These are phyloP conservation scores for Glaciozyma antarctica DNA, from an alignment of 768 basidiomycete species.

Conservation along the genomic window DNA sequence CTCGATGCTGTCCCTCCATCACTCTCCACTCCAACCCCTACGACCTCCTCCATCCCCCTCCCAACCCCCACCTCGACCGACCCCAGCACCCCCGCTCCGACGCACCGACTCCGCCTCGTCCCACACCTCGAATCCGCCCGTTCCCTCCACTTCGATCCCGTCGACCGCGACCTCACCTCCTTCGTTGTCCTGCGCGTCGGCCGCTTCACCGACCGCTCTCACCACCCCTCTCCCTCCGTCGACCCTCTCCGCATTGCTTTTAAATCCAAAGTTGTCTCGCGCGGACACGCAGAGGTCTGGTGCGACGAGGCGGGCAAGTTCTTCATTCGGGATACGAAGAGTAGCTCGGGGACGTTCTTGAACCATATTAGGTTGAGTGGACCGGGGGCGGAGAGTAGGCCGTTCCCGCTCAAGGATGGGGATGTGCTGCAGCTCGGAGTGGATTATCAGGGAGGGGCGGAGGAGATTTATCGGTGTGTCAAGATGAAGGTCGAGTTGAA, in stretches of 20 bases:
- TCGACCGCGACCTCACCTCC: conserved; percentile 69
- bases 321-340: conserved; percentile 81
- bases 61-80: conserved; percentile 6
- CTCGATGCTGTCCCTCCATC: too few relatives aligned
- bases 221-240: conserved; percentile 54
- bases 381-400: conserved; percentile 68
- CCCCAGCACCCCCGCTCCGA: conserved; percentile 2
- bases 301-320: conserved; percentile 51
- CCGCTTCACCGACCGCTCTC: conserved; percentile 79
- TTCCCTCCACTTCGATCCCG: conserved; percentile 83
- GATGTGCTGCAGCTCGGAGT: conserved; percentile 91
- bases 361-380: conserved; percentile 84
- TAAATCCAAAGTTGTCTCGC: conserved; percentile 87
- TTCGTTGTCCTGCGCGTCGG: conserved; percentile 76
- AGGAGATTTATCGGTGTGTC: conserved; percentile 94
- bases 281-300: conserved; percentile 94
- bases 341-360: conserved; percentile 82
- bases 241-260: conserved; percentile 82
- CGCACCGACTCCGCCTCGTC: conserved; percentile 79
- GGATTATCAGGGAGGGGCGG: conserved; percentile 92
- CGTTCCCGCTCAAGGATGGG: conserved; percentile 76
- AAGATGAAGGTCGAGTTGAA: conserved; percentile 88
- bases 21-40: not conserved
- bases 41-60: not conserved
- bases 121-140: conserved; percentile 87